Evolutionary conservation across 2,329 filamentous ascomycete species (phyloP).

Genomic region (Fusarium nelsonii): DNA sequence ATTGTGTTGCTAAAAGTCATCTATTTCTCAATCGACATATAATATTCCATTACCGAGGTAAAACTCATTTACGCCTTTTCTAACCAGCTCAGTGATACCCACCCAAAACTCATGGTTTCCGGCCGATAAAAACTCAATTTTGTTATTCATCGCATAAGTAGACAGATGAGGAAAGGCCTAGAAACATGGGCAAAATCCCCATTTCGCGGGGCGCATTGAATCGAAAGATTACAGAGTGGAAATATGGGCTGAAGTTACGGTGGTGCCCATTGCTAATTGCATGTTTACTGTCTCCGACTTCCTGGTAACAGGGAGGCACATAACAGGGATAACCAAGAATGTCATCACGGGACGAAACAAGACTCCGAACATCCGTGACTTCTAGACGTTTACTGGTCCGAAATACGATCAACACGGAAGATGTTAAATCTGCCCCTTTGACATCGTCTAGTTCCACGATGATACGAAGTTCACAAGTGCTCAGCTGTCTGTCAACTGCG

Average conservation of each 20-base stretch:
- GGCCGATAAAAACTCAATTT: too few relatives aligned
- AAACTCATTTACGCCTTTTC: too few relatives aligned
- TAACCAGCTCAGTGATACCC: too few relatives aligned
- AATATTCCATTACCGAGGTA: too few relatives aligned
- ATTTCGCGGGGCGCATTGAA: background rate
- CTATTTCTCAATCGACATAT: too few relatives aligned
- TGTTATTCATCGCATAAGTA: too few relatives aligned
- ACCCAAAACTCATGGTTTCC: too few relatives aligned
- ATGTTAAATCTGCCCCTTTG: background rate
- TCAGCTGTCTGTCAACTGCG: background rate
- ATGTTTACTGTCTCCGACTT: background rate
- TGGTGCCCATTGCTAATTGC: background rate
- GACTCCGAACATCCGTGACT: background rate
- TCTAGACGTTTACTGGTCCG: background rate
- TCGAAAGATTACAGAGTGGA: background rate
- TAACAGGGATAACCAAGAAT: background rate
- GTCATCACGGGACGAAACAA: constrained; percentile 1
- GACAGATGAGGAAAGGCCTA: too few relatives aligned
- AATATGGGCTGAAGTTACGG: background rate
- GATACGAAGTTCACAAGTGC: background rate
- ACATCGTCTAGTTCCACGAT: background rate
- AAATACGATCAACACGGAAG: too few relatives aligned
- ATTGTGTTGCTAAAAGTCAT: too few relatives aligned
- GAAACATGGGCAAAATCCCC: background rate
- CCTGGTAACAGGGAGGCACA: background rate